These are phyloP conservation scores for Cordyceps sp. DNA, from an alignment of 2,329 filamentous ascomycete genomes.

Conservation along the genomic window DNA sequence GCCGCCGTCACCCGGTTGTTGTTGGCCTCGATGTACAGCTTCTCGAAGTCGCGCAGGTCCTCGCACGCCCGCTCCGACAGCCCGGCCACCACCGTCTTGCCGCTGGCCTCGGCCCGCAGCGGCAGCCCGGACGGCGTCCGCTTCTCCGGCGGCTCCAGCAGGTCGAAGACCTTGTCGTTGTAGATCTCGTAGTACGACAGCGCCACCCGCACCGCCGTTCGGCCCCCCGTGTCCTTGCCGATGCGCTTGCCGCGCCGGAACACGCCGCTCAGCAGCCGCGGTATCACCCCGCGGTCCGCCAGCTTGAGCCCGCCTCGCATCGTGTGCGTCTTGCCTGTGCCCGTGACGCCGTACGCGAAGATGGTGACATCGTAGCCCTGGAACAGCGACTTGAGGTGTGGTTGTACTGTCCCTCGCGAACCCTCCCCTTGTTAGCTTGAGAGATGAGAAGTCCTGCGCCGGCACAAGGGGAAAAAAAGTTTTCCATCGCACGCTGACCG, in stretches of 20 bases:
- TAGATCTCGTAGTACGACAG: constrained; percentile 96
- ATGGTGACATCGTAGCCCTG: constrained; percentile 76
- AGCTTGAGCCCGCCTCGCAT: constrained; percentile 85
- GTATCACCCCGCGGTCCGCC: constrained; percentile 76
- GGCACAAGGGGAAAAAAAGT: too few relatives aligned
- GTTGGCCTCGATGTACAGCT: constrained; percentile 80
- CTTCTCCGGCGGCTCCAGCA: constrained; percentile 78
- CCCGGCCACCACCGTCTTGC: constrained; percentile 75
- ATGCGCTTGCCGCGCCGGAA: constrained; percentile 78
- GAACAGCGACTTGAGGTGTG: constrained; percentile 83
- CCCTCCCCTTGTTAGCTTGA: constrained; percentile 1
- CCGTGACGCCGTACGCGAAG: constrained; percentile 86
- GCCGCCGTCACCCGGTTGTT: constrained; percentile 76
- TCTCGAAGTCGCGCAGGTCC: constrained; percentile 79
- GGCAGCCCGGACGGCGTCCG: constrained; percentile 67
- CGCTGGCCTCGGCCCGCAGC: constrained; percentile 70
- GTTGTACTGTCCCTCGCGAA: constrained; percentile 45
- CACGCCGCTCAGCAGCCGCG: constrained; percentile 66
- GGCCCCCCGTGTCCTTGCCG: constrained; percentile 56
- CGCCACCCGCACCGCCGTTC: constrained; percentile 53
- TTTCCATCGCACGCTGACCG: too few relatives aligned
- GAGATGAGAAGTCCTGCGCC: neutral
- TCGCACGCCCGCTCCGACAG: constrained; percentile 69
- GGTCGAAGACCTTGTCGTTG: constrained; percentile 85
- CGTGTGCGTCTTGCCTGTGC: constrained; percentile 88